Evolutionary conservation across 2,329 filamentous ascomycete species (phyloP).

Genomic region (Apiospora koreana): DNA sequence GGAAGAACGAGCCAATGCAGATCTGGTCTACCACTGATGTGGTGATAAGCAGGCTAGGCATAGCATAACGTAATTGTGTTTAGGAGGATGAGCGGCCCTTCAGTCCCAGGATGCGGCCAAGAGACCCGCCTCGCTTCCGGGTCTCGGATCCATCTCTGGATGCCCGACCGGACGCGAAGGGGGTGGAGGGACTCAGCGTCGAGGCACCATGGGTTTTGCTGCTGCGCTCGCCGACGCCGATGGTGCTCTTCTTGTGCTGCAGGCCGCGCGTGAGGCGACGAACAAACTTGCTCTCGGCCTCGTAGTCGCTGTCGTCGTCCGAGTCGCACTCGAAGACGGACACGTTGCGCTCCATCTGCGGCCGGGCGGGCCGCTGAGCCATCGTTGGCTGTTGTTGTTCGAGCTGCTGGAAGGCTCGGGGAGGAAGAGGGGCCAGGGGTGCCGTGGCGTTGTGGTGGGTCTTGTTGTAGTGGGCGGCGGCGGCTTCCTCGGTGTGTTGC

Average conservation of each 20-base stretch:
- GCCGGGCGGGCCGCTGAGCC: slow-evolving; percentile 23
- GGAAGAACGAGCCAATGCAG: neutral
- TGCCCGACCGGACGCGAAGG: neutral
- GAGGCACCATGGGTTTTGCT: neutral
- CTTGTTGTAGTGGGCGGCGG: slow-evolving; percentile 3
- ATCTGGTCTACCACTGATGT: neutral
- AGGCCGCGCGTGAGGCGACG: slow-evolving; percentile 47
- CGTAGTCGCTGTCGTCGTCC: slow-evolving; percentile 38
- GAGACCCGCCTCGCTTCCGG: slow-evolving; percentile 29
- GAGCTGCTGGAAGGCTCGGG: neutral
- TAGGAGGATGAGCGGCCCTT: slow-evolving; percentile 19
- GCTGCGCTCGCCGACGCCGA: slow-evolving; percentile 13
- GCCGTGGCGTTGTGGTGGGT: slow-evolving; percentile 19
- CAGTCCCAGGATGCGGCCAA: slow-evolving; percentile 30
- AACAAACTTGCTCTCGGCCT: slow-evolving; percentile 30
- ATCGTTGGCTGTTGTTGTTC: slow-evolving; percentile 17
- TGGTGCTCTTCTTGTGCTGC: slow-evolving; percentile 32
- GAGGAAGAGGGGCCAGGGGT: slow-evolving; percentile 22
- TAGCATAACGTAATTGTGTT: neutral
- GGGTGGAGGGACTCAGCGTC: slow-evolving; percentile 14
- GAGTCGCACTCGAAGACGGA: slow-evolving; percentile 53
- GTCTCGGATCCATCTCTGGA: slow-evolving; percentile 13
- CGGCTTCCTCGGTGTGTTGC: neutral
- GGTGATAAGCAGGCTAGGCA: neutral
- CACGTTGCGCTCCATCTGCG: slow-evolving; percentile 28